These are phyloP conservation scores for Canavalia ensiformis DNA, from an alignment of 306 rosid species.

Conservation along the genomic window DNA sequence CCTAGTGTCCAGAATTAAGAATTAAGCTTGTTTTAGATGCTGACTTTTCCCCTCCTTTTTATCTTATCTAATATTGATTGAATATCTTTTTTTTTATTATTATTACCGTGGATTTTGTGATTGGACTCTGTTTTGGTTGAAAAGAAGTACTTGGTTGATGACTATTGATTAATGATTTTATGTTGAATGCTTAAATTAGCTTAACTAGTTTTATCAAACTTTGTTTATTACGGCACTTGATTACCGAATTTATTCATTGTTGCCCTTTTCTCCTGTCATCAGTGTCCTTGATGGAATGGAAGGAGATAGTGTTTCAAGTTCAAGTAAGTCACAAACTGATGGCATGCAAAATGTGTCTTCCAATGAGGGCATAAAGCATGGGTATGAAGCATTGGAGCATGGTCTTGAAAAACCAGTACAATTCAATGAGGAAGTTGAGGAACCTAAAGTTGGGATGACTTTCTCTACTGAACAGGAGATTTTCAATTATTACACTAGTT, in stretches of 20 bases:
- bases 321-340: conserved; percentile 15
- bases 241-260: background rate
- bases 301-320: conserved; percentile 10
- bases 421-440: conserved; percentile 13
- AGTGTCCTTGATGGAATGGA: conserved; percentile 37
- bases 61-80: background rate
- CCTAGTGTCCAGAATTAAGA: background rate
- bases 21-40: too few relatives aligned
- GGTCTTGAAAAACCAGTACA: background rate
- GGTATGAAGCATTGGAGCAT: background rate
- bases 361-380: background rate
- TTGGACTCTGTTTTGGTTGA: background rate
- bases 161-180: background rate
- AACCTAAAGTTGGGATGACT: conserved; percentile 36
- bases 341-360: background rate
- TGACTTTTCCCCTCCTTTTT: too few relatives aligned
- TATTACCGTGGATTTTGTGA: background rate
- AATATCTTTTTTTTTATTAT: background rate
- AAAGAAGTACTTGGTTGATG: background rate
- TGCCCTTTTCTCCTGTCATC: background rate
- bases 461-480: conserved; percentile 20
- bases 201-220: background rate
- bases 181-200: conserved; percentile 6
- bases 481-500: conserved; percentile 13
- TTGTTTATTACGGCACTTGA: background rate